phyloP scores from a whole-genome alignment of 139 green algal species.

The Nannochloris sp. region DNA sequence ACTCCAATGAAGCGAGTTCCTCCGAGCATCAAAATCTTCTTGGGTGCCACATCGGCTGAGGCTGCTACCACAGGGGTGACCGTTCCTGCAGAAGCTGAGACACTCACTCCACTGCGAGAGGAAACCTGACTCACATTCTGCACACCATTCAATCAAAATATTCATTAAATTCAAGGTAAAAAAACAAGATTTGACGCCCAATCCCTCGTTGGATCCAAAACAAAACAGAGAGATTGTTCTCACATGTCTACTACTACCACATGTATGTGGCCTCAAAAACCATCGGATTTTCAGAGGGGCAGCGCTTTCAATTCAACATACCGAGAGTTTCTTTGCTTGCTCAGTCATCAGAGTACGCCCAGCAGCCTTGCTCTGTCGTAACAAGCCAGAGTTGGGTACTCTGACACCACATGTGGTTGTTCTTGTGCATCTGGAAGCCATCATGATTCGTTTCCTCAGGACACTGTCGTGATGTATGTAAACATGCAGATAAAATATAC shows the following conservation, averaged over 20 bases:
- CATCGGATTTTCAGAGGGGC: no score
- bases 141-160: neutral
- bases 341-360: no score
- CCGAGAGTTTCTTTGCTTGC: no score
- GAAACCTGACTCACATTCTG: neutral
- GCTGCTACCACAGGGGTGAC: neutral
- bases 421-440: neutral
- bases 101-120: neutral
- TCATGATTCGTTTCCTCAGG: neutral
- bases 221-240: no score
- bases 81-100: neutral
- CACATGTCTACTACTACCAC: no score
- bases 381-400: neutral
- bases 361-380: no score
- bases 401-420: neutral
- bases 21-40: constrained; percentile 86
- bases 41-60: constrained; percentile 31
- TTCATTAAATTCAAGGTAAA: no score
- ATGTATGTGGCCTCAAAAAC: no score
- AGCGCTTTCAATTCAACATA: no score
- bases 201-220: no score
- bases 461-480: neutral
- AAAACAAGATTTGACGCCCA: no score
- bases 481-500: no score
- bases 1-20: constrained; percentile 95